Evolutionary conservation across 2,329 filamentous ascomycete species (phyloP).

Genomic region (Alternaria brassicae): DNA sequence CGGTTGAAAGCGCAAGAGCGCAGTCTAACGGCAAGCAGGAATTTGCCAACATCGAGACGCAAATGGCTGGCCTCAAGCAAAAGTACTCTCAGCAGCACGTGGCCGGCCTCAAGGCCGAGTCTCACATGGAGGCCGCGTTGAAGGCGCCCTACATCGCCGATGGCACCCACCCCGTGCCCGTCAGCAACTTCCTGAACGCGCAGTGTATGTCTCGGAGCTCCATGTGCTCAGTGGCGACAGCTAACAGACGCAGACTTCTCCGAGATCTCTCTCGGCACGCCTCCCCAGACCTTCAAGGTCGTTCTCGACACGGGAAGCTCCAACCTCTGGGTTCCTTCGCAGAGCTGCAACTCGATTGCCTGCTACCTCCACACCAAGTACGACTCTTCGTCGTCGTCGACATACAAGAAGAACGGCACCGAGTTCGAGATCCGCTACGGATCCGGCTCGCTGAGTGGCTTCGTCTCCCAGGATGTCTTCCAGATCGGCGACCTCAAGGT

Average conservation of each 20-base stretch:
- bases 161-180: slow-evolving; percentile 78
- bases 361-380: slow-evolving; percentile 98
- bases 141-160: slow-evolving; percentile 72
- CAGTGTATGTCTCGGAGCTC: slow-evolving; percentile 75
- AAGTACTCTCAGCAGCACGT: slow-evolving; percentile 74
- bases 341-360: slow-evolving; percentile 90
- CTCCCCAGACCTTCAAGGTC: slow-evolving; percentile 96
- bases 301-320: slow-evolving; percentile 98
- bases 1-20: slow-evolving; percentile 8
- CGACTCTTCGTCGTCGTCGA: slow-evolving; percentile 85
- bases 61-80: slow-evolving; percentile 84
- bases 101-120: slow-evolving; percentile 76
- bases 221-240: neutral
- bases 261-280: slow-evolving; percentile 90
- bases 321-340: slow-evolving; percentile 97
- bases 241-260: slow-evolving; percentile 76
- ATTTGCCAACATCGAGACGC: slow-evolving; percentile 77
- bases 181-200: slow-evolving; percentile 98
- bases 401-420: slow-evolving; percentile 92
- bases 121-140: slow-evolving; percentile 79
- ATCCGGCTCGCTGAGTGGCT: slow-evolving; percentile 91
- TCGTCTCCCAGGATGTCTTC: slow-evolving; percentile 87
- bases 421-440: slow-evolving; percentile 94
- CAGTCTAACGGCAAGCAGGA: slow-evolving; percentile 60
- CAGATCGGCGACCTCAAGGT: slow-evolving; percentile 88